Base-by-base conservation (phyloP, 108 stramenopile species). In the Skeletonema potamos region DNA sequence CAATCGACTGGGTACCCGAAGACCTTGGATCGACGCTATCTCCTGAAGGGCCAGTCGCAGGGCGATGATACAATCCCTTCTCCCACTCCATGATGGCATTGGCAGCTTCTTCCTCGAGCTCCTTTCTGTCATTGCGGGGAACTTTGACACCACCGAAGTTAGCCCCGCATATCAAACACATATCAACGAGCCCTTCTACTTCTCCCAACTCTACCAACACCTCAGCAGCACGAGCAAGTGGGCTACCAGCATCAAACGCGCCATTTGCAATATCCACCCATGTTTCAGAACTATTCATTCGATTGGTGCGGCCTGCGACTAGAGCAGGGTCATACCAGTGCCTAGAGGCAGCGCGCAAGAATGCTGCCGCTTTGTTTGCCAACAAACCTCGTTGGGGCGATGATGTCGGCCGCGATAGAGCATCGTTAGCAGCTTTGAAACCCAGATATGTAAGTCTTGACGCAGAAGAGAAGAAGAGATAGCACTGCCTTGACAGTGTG, bases 381-480 rank as follows among this genome's bases (percentile, higher is more conserved):
- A 78, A 36, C 20, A 54, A 68, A 17, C 26, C 63, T 34, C 87
- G 84, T 58, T 77, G 69, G 1, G 83, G 66, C 5, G 82, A 79
- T 4, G 67, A 66, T 8, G 43, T 18, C 41, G 83, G 79, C 15
- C 70, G 55, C 8, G 82, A 54, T 9, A 85, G 67, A 8, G 92
- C 95, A 57, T 85, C 86, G 26, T 82, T 66, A 15, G 91, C 92
- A 34, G 70, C 61, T 61, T 86, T 77, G 70, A 96, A 92, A 17
- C 96, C 96, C 28, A 85, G 57, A 66, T 90, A 96, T 8, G 92
- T 86, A 54, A 88, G 87, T 15, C 90, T 74, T 15, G 90, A 86
- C 2, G 86, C 92, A 26, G 87, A 70, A 24, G 92, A 91, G 70
- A 96, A 96, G 76, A 83, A 96, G n/a, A 91, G 89, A 69, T 92